Evolutionary conservation across 352 stramenopile genomes (phyloP), one percentile per base, ranked within the genome.

Genomic region (Phytophthora chlamydospora): DNA sequence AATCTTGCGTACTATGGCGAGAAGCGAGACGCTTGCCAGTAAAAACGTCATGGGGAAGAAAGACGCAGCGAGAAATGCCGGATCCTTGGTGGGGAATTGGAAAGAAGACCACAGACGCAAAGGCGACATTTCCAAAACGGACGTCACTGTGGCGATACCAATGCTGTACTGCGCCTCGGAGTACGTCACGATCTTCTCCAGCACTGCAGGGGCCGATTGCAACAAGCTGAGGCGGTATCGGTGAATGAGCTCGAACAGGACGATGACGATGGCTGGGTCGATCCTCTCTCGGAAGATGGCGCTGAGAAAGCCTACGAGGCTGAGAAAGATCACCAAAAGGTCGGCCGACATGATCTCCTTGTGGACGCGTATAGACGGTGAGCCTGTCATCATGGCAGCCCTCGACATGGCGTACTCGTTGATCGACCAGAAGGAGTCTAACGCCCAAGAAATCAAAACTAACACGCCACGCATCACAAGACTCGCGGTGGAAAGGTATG

Each of bases 291-390:
- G 41, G 1, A 43, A 43, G 4, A 60, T 8, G 19, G 38, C 38
- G 6, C 62, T 53, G 0, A 73, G 21, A 4, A 70, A 13, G 4
- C 44, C 21, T 10, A 51, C 39, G 3, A 40, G n/a, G 3, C 46
- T 58, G 19, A 75, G 14, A 29, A 65, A 75, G 12, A 75, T n/a
- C 0, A 49, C 64, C 3, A 78, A 12, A 8, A 78, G n/a, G 40
- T 75, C 70, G 1, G 66, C 61, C 11, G 47, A 48, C 19, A 34
- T 21, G 13, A 76, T 53, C 11, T 47, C 34, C 5, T 27, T 19
- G 32, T 72, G 33, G 31, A 69, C 46, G 12, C 50, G 60, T n/a
- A 61, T 32, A 0, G 42, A 13, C 6, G 57, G 43, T 5, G 35
- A 27, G 19, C 50, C 9, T 4, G 34, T n/a, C 6, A 73, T 42